A percentile compares a stretch with the other conserved stretches of the same genome.
Conservation (phyloP, 768 basidiomycete species). For the Trametes villosa region DNA sequence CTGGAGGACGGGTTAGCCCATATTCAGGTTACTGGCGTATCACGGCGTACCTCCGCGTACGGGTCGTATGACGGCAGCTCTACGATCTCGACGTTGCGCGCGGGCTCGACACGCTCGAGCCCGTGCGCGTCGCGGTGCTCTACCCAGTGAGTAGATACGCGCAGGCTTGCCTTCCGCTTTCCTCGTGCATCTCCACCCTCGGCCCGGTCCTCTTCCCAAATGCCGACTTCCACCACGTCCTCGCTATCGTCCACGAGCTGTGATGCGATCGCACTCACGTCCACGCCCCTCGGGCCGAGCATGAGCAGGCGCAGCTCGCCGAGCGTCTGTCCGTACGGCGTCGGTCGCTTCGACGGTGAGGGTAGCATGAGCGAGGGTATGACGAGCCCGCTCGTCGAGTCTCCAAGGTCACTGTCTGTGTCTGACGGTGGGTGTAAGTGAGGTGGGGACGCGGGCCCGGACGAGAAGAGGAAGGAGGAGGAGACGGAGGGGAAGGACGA, state of each 20-base stretch:
- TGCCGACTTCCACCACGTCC: slow-evolving; percentile 64
- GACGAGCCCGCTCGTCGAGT: slow-evolving; percentile 56
- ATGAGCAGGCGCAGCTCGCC: slow-evolving; percentile 65
- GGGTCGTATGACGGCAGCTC: slow-evolving; percentile 52
- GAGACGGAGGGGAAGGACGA: slow-evolving; percentile 76
- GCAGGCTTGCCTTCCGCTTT: slow-evolving; percentile 39
- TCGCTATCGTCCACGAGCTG: slow-evolving; percentile 62
- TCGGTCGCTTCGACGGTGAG: slow-evolving; percentile 61
- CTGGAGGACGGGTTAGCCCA: slow-evolving; percentile 17
- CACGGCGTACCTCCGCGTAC: slow-evolving; percentile 48
- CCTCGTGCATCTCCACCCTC: slow-evolving; percentile 34
- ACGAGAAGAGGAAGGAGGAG: slow-evolving; percentile 80
- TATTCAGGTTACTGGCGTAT: background rate
- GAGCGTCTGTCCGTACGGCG: slow-evolving; percentile 68
- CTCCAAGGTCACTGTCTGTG: slow-evolving; percentile 27
- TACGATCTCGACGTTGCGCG: slow-evolving; percentile 65
- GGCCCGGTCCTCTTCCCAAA: slow-evolving; percentile 55
- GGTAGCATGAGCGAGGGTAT: slow-evolving; percentile 74
- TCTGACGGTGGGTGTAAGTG: slow-evolving; percentile 51
- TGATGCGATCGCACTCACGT: slow-evolving; percentile 49
- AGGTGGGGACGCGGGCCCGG: slow-evolving; percentile 67
- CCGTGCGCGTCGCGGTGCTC: slow-evolving; percentile 69
- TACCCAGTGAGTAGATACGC: slow-evolving; percentile 73
- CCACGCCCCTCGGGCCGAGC: slow-evolving; percentile 48
- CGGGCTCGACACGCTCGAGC: slow-evolving; percentile 66